A percentile compares a stretch with the other conserved stretches of the same genome.
Conservation (phyloP, 1,139 yeast species). For the Yamadazyma blattariae region DNA sequence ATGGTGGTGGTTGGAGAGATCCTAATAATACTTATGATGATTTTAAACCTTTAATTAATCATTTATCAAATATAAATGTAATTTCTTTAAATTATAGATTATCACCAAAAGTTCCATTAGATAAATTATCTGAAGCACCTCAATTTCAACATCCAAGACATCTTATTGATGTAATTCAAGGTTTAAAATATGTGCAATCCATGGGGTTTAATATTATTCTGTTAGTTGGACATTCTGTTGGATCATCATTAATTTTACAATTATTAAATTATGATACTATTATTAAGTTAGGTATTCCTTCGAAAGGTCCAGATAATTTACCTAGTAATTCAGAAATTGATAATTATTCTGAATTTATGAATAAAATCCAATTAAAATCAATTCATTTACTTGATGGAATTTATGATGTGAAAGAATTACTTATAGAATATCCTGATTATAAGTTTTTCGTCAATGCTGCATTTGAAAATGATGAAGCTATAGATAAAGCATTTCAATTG, state of each 20-base stretch:
- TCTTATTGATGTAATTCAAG: constrained; percentile 51
- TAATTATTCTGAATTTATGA: neutral
- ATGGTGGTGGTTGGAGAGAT: constrained; percentile 93
- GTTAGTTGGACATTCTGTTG: constrained; percentile 78
- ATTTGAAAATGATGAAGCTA: constrained; percentile 19
- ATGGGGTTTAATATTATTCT: constrained; percentile 21
- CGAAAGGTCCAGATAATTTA: neutral
- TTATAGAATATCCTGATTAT: constrained; percentile 37
- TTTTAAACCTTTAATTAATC: constrained; percentile 32
- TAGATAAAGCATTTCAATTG: constrained; percentile 24
- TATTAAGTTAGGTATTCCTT: constrained; percentile 13
- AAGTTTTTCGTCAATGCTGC: constrained; percentile 32
- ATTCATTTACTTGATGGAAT: constrained; percentile 39
- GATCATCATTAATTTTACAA: constrained; percentile 70
- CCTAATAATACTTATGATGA: constrained; percentile 58
- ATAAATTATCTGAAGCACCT: constrained; percentile 8
- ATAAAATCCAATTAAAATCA: constrained; percentile 9
- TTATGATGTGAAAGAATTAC: constrained; percentile 27
- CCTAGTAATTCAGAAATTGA: constrained; percentile 2
- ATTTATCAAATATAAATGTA: constrained; percentile 17
- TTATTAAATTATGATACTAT: constrained; percentile 30
- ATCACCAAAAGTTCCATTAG: constrained; percentile 42
- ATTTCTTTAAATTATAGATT: constrained; percentile 66
- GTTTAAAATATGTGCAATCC: constrained; percentile 30
- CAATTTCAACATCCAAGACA: constrained; percentile 57